Conservation (phyloP, 352 stramenopile genomes). For the Globisporangium megalacanthum region DNA sequence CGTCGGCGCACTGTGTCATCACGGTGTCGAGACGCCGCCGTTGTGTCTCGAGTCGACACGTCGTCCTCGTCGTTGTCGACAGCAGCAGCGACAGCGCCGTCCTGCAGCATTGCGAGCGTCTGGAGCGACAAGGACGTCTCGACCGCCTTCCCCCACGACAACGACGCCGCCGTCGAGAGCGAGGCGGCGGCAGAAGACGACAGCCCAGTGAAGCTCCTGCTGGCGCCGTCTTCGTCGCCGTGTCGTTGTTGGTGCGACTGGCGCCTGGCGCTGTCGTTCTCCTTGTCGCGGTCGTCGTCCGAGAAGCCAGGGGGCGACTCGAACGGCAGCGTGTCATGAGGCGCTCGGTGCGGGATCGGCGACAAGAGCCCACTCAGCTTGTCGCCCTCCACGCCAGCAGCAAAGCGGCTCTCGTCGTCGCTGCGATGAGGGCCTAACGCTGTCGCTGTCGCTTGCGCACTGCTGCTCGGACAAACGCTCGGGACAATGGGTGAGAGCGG, state of each 20-base stretch:
- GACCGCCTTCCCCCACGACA: slow-evolving; percentile 7
- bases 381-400: not conserved
- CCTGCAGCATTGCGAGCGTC: slow-evolving; percentile 17
- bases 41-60: no score
- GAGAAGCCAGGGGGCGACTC: slow-evolving; percentile 15
- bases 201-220: no score
- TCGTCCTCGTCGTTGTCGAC: not conserved
- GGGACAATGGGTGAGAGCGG: slow-evolving; percentile 30
- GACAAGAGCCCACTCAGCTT: not conserved
- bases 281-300: slow-evolving; percentile 20
- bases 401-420: not conserved
- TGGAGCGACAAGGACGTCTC: slow-evolving; percentile 16
- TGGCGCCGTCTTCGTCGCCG: not conserved
- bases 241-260: not conserved
- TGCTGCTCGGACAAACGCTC: not conserved
- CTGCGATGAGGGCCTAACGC: no score
- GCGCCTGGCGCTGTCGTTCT: slow-evolving; percentile 19
- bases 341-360: not conserved
- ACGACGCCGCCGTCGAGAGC: slow-evolving; percentile 4
- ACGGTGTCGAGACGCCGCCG: no score
- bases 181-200: slow-evolving; percentile 2
- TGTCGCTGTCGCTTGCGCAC: not conserved
- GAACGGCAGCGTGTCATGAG: slow-evolving; percentile 12
- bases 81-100: not conserved
- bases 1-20: no score